A percentile compares a stretch with the other conserved stretches of the same genome.
These are phyloP conservation scores for Termitomyces sp. DNA, from an alignment of 768 basidiomycete genomes.

Conservation along the genomic window DNA sequence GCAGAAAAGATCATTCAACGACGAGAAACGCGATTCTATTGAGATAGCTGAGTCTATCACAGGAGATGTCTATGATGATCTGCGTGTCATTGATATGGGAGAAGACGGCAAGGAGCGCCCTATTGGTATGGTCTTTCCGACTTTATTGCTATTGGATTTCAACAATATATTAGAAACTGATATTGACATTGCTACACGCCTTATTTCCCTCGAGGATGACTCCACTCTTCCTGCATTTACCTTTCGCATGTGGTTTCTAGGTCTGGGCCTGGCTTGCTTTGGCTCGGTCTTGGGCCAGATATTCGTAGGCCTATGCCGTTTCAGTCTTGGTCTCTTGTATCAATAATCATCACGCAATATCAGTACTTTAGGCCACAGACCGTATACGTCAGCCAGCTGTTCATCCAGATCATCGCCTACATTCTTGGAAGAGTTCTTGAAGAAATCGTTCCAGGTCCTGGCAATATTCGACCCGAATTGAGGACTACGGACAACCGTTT, in stretches of 20 bases:
- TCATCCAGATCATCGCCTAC: conserved; percentile 47
- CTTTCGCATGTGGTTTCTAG: conserved; percentile 52
- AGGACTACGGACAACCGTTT: conserved; percentile 28
- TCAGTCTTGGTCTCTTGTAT: not conserved
- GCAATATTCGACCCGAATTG: conserved; percentile 16
- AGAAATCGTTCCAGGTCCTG: conserved; percentile 30
- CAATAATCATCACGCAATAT: not conserved
- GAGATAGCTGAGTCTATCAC: conserved; percentile 5
- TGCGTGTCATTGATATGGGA: conserved; percentile 34
- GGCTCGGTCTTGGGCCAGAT: conserved; percentile 46
- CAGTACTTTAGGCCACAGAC: conserved; percentile 40
- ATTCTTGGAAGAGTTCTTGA: conserved; percentile 42
- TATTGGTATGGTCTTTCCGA: conserved; percentile 27
- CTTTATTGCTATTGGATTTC: too few relatives aligned
- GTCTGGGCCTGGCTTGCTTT: conserved; percentile 50
- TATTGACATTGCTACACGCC: conserved; percentile 38
- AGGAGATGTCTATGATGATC: conserved; percentile 15
- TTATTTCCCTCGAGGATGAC: conserved; percentile 50
- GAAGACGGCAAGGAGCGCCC: conserved; percentile 44
- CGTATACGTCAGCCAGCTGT: conserved; percentile 37
- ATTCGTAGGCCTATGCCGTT: conserved; percentile 26
- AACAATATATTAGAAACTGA: conserved; percentile 27
- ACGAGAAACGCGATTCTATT: conserved; percentile 2
- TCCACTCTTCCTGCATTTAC: conserved; percentile 43
- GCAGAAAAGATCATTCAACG: not conserved